Base-by-base conservation (phyloP, 441 rosid species). In the Populus hybrid region DNA sequence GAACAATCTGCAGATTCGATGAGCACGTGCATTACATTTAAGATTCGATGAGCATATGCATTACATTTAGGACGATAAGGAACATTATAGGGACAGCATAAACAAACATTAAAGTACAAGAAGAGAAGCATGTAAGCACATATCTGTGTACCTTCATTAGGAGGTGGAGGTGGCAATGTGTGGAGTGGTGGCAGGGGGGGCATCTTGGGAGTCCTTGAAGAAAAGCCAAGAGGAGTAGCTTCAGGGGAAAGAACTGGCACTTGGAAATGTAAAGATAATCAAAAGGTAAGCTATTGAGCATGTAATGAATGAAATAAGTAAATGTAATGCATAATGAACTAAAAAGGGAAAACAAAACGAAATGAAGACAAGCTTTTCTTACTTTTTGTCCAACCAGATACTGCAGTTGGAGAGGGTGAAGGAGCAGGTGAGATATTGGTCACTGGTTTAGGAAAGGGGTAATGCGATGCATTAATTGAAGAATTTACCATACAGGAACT, bases 91-190 rank as follows among this genome's bases (percentile, higher is more conserved):
- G 64, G 53, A 53, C 33, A 79, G 29, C 68, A 82, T 4, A 78
- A 78, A 10, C 72, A 82, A 73, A 61, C 12, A 71, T 28, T 11
- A 40, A 73, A 71, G 36, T 10, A 38, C 14, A 63, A 10, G 68
- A 76, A 74, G 42, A 65, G 69, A 76, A 69, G 23, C 67, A 72
- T 35, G 72, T 3, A 76, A 69, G 23, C 67, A 72, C 50, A 72
- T 2, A 16, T 73, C 24, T 10, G 53, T 64, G 21, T 79, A 94
- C 99, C 99, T 89, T 85, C 88, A 86, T 90, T 95, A 72, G 98
- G 98, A 80, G 99, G 99, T 69, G 99, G 99, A 77, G 97, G 98
- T 23, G 97, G 99, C 74, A 95, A 87, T 74, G 93, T 83, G 50
- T 71, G 92, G 65, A 92, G 78, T 23, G 90, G 97, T 42, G 93